phyloP scores from a whole-genome alignment of 768 basidiomycete species.

The Tephrocybe rancida region DNA sequence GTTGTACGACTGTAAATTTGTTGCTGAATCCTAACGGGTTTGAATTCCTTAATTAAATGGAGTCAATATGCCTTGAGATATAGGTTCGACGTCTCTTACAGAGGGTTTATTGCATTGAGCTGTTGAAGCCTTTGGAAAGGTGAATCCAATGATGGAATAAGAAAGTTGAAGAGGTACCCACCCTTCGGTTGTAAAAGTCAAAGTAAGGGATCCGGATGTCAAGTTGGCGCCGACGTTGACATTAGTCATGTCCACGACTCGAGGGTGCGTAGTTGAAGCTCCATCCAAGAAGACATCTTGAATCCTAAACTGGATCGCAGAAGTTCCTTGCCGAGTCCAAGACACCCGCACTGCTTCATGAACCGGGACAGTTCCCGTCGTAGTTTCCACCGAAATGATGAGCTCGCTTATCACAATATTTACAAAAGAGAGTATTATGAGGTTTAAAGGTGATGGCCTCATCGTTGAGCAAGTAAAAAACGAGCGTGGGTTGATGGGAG shows the following conservation, averaged over 20 bases:
- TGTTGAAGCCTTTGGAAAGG: background rate
- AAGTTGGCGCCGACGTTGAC: background rate
- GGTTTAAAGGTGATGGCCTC: background rate
- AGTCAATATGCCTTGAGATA: too few species aligned
- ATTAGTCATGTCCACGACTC: background rate
- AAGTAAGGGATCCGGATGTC: background rate
- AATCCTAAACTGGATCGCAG: background rate
- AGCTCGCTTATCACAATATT: background rate
- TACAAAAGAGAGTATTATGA: background rate
- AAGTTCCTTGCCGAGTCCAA: background rate
- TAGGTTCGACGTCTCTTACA: background rate
- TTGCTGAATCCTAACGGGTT: background rate
- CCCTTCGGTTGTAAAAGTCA: background rate
- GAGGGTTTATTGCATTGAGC: background rate
- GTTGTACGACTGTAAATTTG: background rate
- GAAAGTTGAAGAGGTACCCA: background rate
- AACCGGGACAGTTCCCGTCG: background rate
- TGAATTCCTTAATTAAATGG: background rate
- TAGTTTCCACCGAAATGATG: background rate
- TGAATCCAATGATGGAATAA: background rate
- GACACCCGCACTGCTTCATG: background rate
- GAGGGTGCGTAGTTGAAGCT: background rate
- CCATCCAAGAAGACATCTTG: background rate
- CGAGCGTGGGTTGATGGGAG: background rate
- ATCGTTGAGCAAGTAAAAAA: background rate